Evolutionary conservation across 148 eudicot species (phyloP).

Genomic region (Talinum fruticosum): DNA sequence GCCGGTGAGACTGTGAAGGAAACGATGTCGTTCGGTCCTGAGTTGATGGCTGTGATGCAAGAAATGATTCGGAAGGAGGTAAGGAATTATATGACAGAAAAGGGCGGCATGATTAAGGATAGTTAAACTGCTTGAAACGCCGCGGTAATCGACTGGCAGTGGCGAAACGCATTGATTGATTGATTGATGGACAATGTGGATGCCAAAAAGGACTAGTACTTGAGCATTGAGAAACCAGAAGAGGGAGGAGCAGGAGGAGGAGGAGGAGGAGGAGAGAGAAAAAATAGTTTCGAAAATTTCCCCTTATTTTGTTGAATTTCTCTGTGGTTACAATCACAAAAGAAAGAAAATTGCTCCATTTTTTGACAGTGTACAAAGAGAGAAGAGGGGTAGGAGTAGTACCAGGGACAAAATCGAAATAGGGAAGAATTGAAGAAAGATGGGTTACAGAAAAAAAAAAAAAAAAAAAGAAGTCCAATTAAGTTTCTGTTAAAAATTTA

Average conservation of each 20-base stretch:
- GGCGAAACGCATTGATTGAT: too few relatives aligned
- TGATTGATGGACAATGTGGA: slow-evolving; percentile 2
- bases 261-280: not conserved
- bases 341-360: not conserved
- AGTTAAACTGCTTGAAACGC: slow-evolving; percentile 23
- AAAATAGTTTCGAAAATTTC: not conserved
- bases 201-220: not conserved
- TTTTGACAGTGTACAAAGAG: slow-evolving; percentile 22
- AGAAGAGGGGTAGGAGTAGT: slow-evolving; percentile 12
- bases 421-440: not conserved
- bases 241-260: too few relatives aligned
- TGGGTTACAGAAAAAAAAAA: not conserved
- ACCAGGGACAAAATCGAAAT: not conserved
- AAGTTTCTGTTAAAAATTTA: not conserved
- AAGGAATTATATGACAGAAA: slow-evolving; percentile 40
- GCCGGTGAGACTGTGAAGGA: slow-evolving; percentile 4
- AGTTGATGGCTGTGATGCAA: slow-evolving; percentile 46
- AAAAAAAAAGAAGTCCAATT: not conserved
- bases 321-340: not conserved
- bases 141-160: slow-evolving; percentile 3
- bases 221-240: too few relatives aligned
- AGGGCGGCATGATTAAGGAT: slow-evolving; percentile 7
- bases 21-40: slow-evolving; percentile 36
- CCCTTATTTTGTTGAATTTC: not conserved
- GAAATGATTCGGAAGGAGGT: slow-evolving; percentile 64